Conservation (phyloP, 2,329 filamentous ascomycete genomes). For the Scytalidium sp. region DNA sequence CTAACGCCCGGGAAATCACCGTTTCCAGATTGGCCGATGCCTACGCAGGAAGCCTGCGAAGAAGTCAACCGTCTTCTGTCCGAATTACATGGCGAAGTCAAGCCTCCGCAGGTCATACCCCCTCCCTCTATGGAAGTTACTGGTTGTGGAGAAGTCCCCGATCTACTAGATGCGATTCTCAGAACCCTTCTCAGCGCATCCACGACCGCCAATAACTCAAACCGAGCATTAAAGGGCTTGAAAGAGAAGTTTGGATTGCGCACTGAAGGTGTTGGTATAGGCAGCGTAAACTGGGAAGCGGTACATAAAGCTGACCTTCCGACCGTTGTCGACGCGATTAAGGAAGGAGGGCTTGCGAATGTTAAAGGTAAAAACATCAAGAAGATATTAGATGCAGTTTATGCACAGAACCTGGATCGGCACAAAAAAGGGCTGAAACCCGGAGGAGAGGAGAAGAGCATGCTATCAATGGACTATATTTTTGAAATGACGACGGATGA, state of each 20-base stretch:
- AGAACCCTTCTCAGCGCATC: constrained; percentile 51
- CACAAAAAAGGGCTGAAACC: constrained; percentile 43
- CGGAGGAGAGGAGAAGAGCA: constrained; percentile 42
- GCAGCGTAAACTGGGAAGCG: constrained; percentile 73
- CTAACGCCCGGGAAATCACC: constrained; percentile 57
- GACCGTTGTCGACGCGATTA: constrained; percentile 68
- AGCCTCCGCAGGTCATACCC: constrained; percentile 64
- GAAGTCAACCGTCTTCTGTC: constrained; percentile 66
- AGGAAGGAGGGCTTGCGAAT: constrained; percentile 66
- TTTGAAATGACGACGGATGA: constrained; percentile 41
- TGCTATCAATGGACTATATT: constrained; percentile 56
- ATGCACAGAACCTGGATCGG: constrained; percentile 61
- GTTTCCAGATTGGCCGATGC: constrained; percentile 64
- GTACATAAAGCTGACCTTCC: constrained; percentile 57
- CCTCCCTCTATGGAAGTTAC: constrained; percentile 67
- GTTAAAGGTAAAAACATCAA: constrained; percentile 73
- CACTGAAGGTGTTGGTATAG: constrained; percentile 61
- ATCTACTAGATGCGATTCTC: constrained; percentile 50
- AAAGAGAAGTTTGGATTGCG: constrained; percentile 62
- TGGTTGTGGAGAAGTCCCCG: constrained; percentile 60
- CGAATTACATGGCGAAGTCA: constrained; percentile 61
- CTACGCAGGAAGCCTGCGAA: constrained; percentile 66
- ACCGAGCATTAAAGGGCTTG: constrained; percentile 63
- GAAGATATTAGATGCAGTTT: constrained; percentile 67
- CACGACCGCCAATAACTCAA: constrained; percentile 51